Conservation (phyloP, 169 alveolate genomes). For the Plasmodium cynomolgi region DNA sequence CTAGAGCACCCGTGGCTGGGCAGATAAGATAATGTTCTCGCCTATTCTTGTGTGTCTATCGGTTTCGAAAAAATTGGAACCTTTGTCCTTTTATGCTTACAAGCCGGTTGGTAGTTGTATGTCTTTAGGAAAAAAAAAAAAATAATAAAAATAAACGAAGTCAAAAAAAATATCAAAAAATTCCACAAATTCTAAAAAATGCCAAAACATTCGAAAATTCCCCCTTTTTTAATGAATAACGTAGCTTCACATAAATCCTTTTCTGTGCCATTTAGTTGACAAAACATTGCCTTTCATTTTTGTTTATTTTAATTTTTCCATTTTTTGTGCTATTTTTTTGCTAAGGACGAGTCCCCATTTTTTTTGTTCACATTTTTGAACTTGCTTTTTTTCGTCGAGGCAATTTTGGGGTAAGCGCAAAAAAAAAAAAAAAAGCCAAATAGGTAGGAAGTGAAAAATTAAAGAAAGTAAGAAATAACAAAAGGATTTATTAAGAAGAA, state of each 20-base stretch:
- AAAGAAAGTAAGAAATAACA: neutral
- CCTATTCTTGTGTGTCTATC: neutral
- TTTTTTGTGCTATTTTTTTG: neutral
- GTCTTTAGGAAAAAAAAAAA: neutral
- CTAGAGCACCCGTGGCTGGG: neutral
- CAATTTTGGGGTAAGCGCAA: neutral
- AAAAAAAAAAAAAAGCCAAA: too few species aligned
- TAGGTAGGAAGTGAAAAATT: neutral
- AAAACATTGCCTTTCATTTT: neutral
- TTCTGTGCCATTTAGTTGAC: neutral
- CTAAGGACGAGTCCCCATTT: neutral
- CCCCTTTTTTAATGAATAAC: neutral
- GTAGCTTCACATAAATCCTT: neutral
- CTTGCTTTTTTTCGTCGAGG: neutral
- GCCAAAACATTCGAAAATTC: neutral
- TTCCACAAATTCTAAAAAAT: too few species aligned
- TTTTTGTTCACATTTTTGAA: neutral
- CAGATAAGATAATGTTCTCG: neutral
- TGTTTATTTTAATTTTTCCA: neutral
- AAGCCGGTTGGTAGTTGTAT: neutral
- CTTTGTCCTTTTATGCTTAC: neutral
- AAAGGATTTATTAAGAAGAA: neutral
- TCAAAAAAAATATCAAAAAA: neutral
- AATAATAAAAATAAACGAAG: too few species aligned
- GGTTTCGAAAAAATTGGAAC: neutral